Conservation (phyloP, 305 asterid genomes). For the Fraxinus angustifolia region DNA sequence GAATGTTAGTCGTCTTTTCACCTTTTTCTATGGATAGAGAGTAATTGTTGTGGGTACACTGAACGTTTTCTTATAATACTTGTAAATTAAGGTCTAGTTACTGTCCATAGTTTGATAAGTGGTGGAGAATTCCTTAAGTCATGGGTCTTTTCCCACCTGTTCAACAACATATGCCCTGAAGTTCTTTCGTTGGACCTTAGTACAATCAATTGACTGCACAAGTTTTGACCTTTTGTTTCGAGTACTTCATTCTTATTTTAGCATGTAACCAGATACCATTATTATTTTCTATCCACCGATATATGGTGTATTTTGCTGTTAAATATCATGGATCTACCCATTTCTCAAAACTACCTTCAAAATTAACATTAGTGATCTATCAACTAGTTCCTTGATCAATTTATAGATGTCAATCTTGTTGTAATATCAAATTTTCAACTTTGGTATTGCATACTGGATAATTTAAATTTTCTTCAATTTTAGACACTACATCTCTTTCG, state of each 20-base stretch:
- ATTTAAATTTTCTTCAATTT: not conserved
- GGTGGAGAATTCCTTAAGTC: not conserved
- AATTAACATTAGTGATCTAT: not conserved
- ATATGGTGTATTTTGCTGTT: not conserved
- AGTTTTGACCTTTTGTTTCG: not conserved
- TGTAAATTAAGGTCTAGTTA: slow-evolving; percentile 1
- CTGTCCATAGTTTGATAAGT: slow-evolving; percentile 1
- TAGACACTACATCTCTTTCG: slow-evolving; percentile 4
- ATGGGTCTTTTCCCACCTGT: slow-evolving; percentile 13
- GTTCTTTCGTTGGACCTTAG: not conserved
- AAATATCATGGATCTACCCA: not conserved
- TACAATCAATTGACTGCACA: slow-evolving; percentile 3
- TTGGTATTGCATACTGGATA: not conserved
- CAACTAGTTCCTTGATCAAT: slow-evolving; percentile 7
- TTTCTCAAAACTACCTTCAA: not conserved
- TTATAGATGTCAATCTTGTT: slow-evolving; percentile 8
- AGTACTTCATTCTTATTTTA: not conserved
- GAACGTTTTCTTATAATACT: not conserved
- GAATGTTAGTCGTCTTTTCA: not conserved
- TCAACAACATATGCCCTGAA: not conserved
- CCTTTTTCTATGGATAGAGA: not conserved
- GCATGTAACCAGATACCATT: not conserved
- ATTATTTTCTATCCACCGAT: not conserved
- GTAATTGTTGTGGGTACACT: not conserved
- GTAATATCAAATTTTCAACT: not conserved